phyloP scores from a whole-genome alignment of 331 rosid species.

The Ulmus americana region DNA sequence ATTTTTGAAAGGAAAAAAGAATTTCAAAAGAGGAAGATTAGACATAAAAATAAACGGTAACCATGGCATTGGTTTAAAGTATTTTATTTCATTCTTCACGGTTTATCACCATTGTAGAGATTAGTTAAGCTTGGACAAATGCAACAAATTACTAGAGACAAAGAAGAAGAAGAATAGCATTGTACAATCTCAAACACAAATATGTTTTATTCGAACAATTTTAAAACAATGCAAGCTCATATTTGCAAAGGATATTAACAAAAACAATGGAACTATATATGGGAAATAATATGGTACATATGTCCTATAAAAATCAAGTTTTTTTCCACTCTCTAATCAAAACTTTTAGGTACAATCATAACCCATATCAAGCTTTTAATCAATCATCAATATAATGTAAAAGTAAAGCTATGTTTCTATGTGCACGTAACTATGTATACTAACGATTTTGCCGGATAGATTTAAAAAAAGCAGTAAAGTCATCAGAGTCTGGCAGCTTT shows the following conservation, averaged over 20 bases:
- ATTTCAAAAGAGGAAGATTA: no score
- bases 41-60: no score
- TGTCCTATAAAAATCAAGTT: constrained; percentile 18
- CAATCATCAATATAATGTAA: constrained; percentile 14
- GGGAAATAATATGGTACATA: neutral
- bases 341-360: constrained; percentile 16
- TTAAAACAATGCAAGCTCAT: constrained; percentile 2
- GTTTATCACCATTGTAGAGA: no score
- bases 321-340: constrained; percentile 21
- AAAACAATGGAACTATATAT: neutral
- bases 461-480: constrained; percentile 61
- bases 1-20: no score
- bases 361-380: constrained; percentile 9
- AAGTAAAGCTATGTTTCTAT: constrained; percentile 20
- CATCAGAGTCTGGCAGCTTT: constrained; percentile 82
- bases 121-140: no score
- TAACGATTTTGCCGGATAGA: constrained; percentile 56
- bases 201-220: neutral
- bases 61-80: no score
- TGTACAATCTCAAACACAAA: neutral
- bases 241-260: neutral
- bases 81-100: no score
- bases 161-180: neutral
- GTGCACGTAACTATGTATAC: constrained; percentile 24
- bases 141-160: no score